phyloP scores from a whole-genome alignment of 805 yeast genomes.

The Lachancea cidri region DNA sequence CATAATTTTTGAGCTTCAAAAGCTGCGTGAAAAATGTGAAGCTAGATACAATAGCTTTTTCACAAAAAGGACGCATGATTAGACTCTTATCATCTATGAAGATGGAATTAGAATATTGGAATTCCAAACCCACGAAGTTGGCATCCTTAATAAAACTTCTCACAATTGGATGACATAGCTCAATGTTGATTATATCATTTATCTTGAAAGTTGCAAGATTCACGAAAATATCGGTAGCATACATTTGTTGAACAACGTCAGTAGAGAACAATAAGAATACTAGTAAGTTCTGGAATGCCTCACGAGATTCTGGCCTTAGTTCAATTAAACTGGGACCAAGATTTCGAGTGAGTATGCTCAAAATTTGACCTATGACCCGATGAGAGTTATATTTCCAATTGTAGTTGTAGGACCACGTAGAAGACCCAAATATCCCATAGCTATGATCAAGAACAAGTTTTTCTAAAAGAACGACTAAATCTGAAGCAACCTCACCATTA shows the following conservation, averaged over 20 bases:
- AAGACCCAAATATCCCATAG: slow-evolving; percentile 43
- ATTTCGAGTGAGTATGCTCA: slow-evolving; percentile 43
- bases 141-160: slow-evolving; percentile 11
- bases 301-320: slow-evolving; percentile 28
- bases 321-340: slow-evolving; percentile 52
- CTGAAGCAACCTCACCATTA: slow-evolving; percentile 39
- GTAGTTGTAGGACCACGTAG: slow-evolving; percentile 45
- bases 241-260: slow-evolving; percentile 31
- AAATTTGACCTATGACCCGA: slow-evolving; percentile 38
- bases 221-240: slow-evolving; percentile 19
- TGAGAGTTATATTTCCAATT: slow-evolving; percentile 44
- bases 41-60: slow-evolving; percentile 30
- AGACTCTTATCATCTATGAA: not conserved
- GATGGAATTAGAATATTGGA: not conserved
- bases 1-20: slow-evolving; percentile 47
- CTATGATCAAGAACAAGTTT: slow-evolving; percentile 41
- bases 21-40: slow-evolving; percentile 56
- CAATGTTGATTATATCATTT: slow-evolving; percentile 26
- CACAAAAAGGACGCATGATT: not conserved
- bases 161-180: slow-evolving; percentile 22
- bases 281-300: slow-evolving; percentile 34
- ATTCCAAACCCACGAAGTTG: not conserved
- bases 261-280: slow-evolving; percentile 32
- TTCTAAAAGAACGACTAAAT: slow-evolving; percentile 39
- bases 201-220: slow-evolving; percentile 28